Evolutionary conservation across 2,329 filamentous ascomycete species (phyloP).

Genomic region (Sarocladium kiliense): DNA sequence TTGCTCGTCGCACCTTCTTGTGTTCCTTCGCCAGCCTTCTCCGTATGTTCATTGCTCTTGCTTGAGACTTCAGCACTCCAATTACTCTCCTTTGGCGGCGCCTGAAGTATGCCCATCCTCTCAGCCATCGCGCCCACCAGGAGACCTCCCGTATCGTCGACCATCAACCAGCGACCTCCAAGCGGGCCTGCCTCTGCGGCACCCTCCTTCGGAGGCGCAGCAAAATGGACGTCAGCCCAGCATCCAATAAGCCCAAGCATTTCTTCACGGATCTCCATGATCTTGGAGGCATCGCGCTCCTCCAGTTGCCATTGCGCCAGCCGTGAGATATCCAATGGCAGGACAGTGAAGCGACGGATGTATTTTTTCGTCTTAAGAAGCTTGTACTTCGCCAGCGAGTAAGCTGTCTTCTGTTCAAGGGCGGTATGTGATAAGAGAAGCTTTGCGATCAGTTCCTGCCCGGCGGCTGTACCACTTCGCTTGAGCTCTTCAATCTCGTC

Average conservation of each 20-base stretch:
- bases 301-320: conserved; percentile 73
- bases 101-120: conserved; percentile 75
- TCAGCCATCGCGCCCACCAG: conserved; percentile 81
- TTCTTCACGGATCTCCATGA: conserved; percentile 84
- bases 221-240: conserved; percentile 83
- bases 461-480: conserved; percentile 69
- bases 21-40: not conserved
- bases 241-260: conserved; percentile 74
- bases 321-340: conserved; percentile 75
- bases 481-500: conserved; percentile 72
- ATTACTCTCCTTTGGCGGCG: conserved; percentile 23
- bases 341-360: conserved; percentile 76
- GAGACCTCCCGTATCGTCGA: conserved; percentile 83
- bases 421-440: conserved; percentile 84
- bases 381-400: conserved; percentile 93
- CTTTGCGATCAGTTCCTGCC: conserved; percentile 88
- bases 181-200: conserved; percentile 16
- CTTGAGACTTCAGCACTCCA: conserved; percentile 8
- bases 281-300: conserved; percentile 73
- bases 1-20: conserved; percentile 1
- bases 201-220: conserved; percentile 23
- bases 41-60: conserved; percentile 7
- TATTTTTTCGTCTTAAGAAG: conserved; percentile 93
- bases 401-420: conserved; percentile 89
- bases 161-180: conserved; percentile 64